Conservation (phyloP, 371 early-diverging fungal species). For the Mortierella sp. region DNA sequence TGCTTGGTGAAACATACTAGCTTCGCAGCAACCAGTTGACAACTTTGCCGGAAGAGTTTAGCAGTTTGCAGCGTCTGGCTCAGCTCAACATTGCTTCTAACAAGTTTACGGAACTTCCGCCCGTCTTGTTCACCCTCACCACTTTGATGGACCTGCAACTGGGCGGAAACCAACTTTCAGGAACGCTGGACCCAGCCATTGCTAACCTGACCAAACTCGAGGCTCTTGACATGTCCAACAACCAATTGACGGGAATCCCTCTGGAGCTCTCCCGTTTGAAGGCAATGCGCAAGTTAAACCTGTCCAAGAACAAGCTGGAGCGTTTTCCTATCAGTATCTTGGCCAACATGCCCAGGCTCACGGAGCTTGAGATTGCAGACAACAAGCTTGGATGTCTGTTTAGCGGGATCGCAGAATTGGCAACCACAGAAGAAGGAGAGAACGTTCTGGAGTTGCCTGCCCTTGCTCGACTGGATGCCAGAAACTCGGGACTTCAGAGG, state of each 20-base stretch:
- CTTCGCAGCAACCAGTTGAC: slow-evolving; percentile 69
- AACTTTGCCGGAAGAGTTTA: slow-evolving; percentile 64
- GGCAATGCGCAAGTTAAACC: slow-evolving; percentile 67
- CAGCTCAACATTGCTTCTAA: slow-evolving; percentile 66
- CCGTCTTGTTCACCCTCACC: slow-evolving; percentile 55
- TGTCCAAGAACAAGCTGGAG: slow-evolving; percentile 69
- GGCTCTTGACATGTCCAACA: slow-evolving; percentile 74
- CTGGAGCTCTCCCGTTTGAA: slow-evolving; percentile 61
- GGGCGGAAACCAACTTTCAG: slow-evolving; percentile 63
- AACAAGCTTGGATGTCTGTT: slow-evolving; percentile 59
- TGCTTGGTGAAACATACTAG: slow-evolving; percentile 47
- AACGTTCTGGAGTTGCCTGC: slow-evolving; percentile 47
- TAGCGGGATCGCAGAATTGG: slow-evolving; percentile 25
- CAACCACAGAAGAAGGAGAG: slow-evolving; percentile 5
- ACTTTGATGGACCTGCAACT: slow-evolving; percentile 65
- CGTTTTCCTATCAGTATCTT: slow-evolving; percentile 61
- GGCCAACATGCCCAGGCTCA: slow-evolving; percentile 59
- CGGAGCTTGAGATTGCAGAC: slow-evolving; percentile 65
- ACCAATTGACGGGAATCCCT: slow-evolving; percentile 67
- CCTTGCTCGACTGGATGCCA: slow-evolving; percentile 71
- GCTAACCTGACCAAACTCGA: slow-evolving; percentile 59
- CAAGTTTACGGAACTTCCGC: slow-evolving; percentile 63
- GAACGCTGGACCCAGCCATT: slow-evolving; percentile 54
- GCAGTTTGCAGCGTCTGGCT: slow-evolving; percentile 60
- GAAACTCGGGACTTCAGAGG: slow-evolving; percentile 62